Evolutionary conservation across 1,284 basidiomycete species (phyloP).

Genomic region (Leccinum pachyderme): DNA sequence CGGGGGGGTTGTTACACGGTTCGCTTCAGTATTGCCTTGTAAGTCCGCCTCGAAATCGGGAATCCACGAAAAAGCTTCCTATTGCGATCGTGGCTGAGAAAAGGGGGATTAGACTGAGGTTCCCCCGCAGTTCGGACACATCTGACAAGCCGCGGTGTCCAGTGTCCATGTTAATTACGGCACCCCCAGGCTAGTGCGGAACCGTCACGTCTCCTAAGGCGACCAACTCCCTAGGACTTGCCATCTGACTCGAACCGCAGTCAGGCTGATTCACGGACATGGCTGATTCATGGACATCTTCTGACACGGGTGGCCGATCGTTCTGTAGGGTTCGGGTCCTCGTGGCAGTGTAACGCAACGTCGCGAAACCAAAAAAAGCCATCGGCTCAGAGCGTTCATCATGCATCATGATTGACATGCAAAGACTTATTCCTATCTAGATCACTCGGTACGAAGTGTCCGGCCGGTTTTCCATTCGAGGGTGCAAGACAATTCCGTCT

Average conservation of each 20-base stretch:
- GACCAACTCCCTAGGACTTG: neutral
- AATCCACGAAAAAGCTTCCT: constrained; percentile 21
- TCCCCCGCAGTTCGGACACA: neutral
- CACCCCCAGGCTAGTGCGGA: constrained; percentile 8
- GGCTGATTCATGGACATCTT: neutral
- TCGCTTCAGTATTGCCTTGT: constrained; percentile 14
- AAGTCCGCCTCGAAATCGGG: neutral
- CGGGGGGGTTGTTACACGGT: constrained; percentile 12
- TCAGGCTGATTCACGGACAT: neutral
- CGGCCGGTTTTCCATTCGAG: neutral
- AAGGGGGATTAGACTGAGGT: neutral
- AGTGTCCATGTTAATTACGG: constrained; percentile 16
- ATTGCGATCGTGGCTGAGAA: constrained; percentile 5
- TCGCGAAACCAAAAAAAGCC: neutral
- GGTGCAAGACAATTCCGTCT: neutral
- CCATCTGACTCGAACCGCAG: neutral
- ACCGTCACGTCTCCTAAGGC: neutral
- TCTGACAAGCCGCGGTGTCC: constrained; percentile 16
- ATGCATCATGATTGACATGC: neutral
- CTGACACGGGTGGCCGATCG: neutral
- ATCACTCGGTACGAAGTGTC: neutral
- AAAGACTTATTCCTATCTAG: neutral
- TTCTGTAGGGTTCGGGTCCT: neutral
- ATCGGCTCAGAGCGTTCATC: too few species aligned
- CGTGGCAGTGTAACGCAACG: neutral